Percentiles rank a stretch among this genome's conserved stretches.
Conservation (phyloP, 129 eudicot genomes). For the Escallonia rubra region DNA sequence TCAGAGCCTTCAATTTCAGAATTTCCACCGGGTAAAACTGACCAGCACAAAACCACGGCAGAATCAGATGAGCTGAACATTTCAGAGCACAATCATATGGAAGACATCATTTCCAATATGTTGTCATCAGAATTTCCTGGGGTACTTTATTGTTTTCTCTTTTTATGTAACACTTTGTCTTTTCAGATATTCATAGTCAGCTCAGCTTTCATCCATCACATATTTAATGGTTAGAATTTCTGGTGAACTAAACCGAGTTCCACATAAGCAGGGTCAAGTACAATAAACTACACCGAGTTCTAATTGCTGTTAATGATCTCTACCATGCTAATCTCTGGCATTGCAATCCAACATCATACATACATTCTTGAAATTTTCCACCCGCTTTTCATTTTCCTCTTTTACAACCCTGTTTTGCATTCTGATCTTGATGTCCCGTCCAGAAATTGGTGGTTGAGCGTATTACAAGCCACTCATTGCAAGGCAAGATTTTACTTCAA, state of each 20-base stretch:
- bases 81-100: constrained; percentile 35
- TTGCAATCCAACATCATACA: too few relatives aligned
- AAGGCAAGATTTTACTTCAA: constrained; percentile 47
- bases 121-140: constrained; percentile 56
- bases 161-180: background rate
- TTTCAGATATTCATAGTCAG: too few relatives aligned
- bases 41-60: constrained; percentile 13
- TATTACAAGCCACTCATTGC: constrained; percentile 39
- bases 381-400: background rate
- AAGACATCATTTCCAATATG: constrained; percentile 35
- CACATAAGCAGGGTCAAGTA: too few relatives aligned
- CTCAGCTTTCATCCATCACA: too few relatives aligned
- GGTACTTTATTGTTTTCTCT: constrained; percentile 37
- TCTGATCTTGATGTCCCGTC: too few relatives aligned
- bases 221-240: too few relatives aligned
- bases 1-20: constrained; percentile 59
- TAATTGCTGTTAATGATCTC: too few relatives aligned
- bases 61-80: constrained; percentile 10
- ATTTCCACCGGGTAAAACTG: constrained; percentile 14
- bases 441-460: constrained; percentile 59
- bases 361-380: background rate
- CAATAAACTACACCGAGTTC: too few relatives aligned
- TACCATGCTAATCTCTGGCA: too few relatives aligned
- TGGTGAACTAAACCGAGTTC: too few relatives aligned
- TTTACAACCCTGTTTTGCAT: too few relatives aligned